phyloP scores from a whole-genome alignment of 768 basidiomycete genomes.

The Scleroderma citrinum region DNA sequence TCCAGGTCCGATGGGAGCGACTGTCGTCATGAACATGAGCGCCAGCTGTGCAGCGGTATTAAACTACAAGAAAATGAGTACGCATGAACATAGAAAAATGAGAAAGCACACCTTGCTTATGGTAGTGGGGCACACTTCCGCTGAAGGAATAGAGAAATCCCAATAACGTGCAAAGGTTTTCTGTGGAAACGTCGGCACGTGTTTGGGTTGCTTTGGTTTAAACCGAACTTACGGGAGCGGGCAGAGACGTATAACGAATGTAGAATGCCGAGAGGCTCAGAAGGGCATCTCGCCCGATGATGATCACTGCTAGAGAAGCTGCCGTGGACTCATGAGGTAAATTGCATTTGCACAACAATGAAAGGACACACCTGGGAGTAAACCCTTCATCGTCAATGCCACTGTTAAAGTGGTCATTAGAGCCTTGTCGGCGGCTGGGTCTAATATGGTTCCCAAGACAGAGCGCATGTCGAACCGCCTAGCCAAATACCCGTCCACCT shows the following conservation, averaged over 20 bases:
- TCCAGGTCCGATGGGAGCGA: constrained; percentile 69
- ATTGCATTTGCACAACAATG: not conserved
- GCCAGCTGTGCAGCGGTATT: constrained; percentile 91
- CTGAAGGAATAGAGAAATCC: constrained; percentile 93
- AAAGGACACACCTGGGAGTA: constrained; percentile 67
- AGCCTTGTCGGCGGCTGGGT: constrained; percentile 95
- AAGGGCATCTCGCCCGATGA: constrained; percentile 84
- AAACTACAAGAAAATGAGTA: constrained; percentile 40
- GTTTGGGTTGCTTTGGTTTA: constrained; percentile 1
- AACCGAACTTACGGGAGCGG: constrained; percentile 58
- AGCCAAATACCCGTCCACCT: constrained; percentile 92
- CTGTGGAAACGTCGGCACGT: constrained; percentile 32
- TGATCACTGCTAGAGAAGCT: constrained; percentile 84
- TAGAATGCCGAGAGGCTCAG: constrained; percentile 88
- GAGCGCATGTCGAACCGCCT: constrained; percentile 80
- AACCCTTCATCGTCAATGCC: constrained; percentile 74
- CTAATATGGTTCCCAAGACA: constrained; percentile 92
- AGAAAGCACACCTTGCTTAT: constrained; percentile 72
- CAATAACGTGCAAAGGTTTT: constrained; percentile 93
- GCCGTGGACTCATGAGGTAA: not conserved
- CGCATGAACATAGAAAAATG: not conserved
- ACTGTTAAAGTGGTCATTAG: constrained; percentile 92
- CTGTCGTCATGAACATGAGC: constrained; percentile 85
- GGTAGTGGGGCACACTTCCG: constrained; percentile 87
- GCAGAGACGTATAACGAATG: constrained; percentile 86